These are phyloP conservation scores for Tuber brumale DNA, from an alignment of 495 filamentous ascomycete species.

Conservation along the genomic window DNA sequence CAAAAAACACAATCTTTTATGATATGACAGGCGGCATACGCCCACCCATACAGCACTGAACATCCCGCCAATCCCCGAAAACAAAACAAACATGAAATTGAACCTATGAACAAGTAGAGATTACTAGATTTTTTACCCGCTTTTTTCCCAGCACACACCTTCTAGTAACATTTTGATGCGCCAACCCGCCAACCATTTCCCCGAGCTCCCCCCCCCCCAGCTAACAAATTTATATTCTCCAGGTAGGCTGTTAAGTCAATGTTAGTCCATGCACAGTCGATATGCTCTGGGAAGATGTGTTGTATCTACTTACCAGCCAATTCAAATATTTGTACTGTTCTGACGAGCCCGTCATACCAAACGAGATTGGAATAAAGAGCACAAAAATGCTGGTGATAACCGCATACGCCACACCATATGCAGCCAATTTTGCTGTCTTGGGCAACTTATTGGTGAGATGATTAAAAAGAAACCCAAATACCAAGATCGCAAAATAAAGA, in stretches of 20 bases:
- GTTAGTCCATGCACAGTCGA: not conserved
- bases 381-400: conserved; percentile 71
- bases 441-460: conserved; percentile 63
- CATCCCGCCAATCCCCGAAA: not conserved
- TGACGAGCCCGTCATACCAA: conserved; percentile 83
- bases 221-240: not conserved
- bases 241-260: not conserved
- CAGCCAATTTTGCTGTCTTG: conserved; percentile 53
- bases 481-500: conserved; percentile 94
- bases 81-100: not conserved
- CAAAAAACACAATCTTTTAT: not conserved
- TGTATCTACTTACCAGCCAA: conserved; percentile 63
- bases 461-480: conserved; percentile 80
- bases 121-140: not conserved
- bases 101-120: conserved; percentile 3
- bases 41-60: not conserved
- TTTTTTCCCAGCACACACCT: not conserved
- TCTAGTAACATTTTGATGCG: not conserved
- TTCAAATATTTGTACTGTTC: conserved; percentile 84
- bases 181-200: not conserved
- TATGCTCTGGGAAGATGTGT: not conserved
- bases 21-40: not conserved
- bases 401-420: conserved; percentile 67
- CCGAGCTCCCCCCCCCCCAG: not conserved
- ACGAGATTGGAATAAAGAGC: conserved; percentile 89